Conservation (phyloP, 129 eudicot genomes). For the Smallanthus sonchifolius region DNA sequence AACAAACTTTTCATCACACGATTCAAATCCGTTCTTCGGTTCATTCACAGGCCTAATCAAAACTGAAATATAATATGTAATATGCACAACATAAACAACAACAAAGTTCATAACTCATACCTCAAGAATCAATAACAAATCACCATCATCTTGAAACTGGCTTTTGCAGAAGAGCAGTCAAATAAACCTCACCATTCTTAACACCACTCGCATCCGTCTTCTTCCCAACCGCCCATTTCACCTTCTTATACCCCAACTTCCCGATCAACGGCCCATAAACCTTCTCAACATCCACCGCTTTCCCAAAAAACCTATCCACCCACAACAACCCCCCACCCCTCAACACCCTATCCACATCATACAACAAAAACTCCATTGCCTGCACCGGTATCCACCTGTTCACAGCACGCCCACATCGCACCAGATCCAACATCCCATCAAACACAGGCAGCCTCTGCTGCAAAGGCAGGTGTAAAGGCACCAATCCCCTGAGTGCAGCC, state of each 20-base stretch:
- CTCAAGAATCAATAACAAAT: conserved; percentile 15
- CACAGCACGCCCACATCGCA: conserved; percentile 83
- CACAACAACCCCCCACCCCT: conserved; percentile 86
- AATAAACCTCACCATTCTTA: conserved; percentile 90
- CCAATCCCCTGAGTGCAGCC: conserved; percentile 70
- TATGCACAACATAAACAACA: not conserved
- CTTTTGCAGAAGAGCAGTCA: conserved; percentile 93
- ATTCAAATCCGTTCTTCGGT: no score
- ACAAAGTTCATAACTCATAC: conserved; percentile 2
- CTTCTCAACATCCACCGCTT: conserved; percentile 75
- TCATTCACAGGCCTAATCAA: not conserved
- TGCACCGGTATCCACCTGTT: conserved; percentile 89
- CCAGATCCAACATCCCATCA: conserved; percentile 90
- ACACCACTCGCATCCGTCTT: conserved; percentile 82
- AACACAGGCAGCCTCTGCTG: conserved; percentile 92
- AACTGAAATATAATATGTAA: not conserved
- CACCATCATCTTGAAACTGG: conserved; percentile 55
- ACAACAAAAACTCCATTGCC: conserved; percentile 74
- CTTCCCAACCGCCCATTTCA: conserved; percentile 83
- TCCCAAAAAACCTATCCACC: conserved; percentile 84
- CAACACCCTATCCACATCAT: conserved; percentile 89
- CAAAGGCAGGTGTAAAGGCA: conserved; percentile 78
- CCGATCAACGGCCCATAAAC: conserved; percentile 71
- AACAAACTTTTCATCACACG: no score
- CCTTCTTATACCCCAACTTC: conserved; percentile 85